Base-by-base conservation (phyloP, 2,329 filamentous ascomycete species). In the Diplodia corticola region DNA sequence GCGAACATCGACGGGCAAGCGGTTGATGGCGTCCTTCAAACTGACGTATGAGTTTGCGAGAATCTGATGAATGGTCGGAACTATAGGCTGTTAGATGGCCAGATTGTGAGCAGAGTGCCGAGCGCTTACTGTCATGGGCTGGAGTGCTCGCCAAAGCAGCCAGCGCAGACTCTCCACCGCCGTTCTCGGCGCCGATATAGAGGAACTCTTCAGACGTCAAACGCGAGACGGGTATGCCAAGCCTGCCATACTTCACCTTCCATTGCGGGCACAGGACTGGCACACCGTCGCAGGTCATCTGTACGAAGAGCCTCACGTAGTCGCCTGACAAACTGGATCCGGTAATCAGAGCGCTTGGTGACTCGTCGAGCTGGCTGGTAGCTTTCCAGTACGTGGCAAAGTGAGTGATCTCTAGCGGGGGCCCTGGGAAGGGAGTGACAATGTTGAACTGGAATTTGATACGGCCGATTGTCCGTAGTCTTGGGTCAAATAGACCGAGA, bases 371-470 rank as follows among this genome's bases (percentile, higher is more conserved):
- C 71, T 97, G 93, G 73, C 93, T 97, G 1, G 95, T 99, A 0
- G 94, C 94, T 79, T 98, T 99, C 95, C 95, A 99, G 78, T 99
- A 99, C 0, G 95, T 98, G 69, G 96, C 95, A 72, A 98, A 99
- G 74, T 98, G 93, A 1, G 95, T 96, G 68, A 99, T 97, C 77
- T 99, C 95, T 24, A 99, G 83, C 3, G 95, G 93, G 68, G 93
- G 90, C 7, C 95, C 94, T 69, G 89, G 88, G 80, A 98, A 99
- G 0, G 95, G 95, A 74, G 97, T 97, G 76, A 99, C 96, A 28
- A 98, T 92, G 75, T 98, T 93, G 65, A 92, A 96, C 70, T 91
- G 91, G 82, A 99, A 99, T 69, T 88, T 92, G 70, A 98, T 92
- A 73, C 96, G 91, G 5, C 95, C 95, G 73, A 99, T 97, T 9